These are phyloP conservation scores for Serendipita sp. DNA, from an alignment of 768 basidiomycete species.

Conservation along the genomic window DNA sequence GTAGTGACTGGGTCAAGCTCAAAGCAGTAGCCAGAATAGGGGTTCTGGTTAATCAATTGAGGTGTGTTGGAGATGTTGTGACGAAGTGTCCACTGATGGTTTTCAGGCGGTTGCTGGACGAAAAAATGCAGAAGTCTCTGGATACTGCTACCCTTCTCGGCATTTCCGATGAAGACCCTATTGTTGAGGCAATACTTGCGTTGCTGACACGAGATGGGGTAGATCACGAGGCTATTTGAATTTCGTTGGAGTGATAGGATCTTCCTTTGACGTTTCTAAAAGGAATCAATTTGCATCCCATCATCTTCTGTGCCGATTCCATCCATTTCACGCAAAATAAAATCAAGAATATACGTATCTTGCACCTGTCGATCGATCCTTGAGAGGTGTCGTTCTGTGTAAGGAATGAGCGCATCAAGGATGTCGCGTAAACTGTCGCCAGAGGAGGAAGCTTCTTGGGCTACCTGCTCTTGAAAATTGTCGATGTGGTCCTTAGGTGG, in stretches of 20 bases:
- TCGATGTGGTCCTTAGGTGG: conserved; percentile 11
- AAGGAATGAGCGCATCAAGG: conserved; percentile 76
- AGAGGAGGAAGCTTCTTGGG: background rate
- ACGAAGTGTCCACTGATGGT: background rate
- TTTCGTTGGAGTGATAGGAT: background rate
- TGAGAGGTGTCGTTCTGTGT: conserved; percentile 82
- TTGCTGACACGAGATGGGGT: conserved; percentile 23
- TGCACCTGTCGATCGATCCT: conserved; percentile 76
- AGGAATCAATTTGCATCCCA: background rate
- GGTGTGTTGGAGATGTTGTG: conserved; percentile 29
- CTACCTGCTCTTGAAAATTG: conserved; percentile 19
- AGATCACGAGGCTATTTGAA: background rate
- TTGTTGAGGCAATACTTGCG: conserved; percentile 28
- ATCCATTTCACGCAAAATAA: conserved; percentile 76
- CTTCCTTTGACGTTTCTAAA: background rate
- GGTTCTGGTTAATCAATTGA: conserved; percentile 69
- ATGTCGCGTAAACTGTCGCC: conserved; percentile 47
- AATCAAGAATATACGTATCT: conserved; percentile 93
- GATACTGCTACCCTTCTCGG: conserved; percentile 41
- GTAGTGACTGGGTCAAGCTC: conserved; percentile 35
- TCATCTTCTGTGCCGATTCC: conserved; percentile 16
- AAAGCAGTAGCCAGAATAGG: conserved; percentile 84
- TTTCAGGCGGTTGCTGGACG: conserved; percentile 49
- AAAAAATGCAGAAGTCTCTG: conserved; percentile 46
- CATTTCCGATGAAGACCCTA: conserved; percentile 34